Evolutionary conservation across 2,329 filamentous ascomycete species (phyloP).

Genomic region (Sporothrix mexicana): DNA sequence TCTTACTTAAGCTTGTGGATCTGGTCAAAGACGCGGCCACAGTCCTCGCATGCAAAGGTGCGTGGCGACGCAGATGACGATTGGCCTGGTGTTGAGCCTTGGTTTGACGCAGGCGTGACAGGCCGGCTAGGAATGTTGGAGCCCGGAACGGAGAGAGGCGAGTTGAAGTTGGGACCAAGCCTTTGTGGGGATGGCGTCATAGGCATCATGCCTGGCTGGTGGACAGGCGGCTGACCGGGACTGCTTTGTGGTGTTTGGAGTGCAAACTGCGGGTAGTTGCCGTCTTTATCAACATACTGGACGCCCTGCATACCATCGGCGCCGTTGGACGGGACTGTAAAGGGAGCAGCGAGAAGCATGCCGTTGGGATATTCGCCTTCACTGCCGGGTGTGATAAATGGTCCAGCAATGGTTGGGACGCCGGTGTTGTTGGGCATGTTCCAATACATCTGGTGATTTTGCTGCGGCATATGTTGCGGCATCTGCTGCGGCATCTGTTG

Average conservation of each 20-base stretch:
- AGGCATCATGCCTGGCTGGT: constrained; percentile 43
- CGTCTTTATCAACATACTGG: constrained; percentile 30
- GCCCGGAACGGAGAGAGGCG: constrained; percentile 47
- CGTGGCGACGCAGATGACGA: constrained; percentile 44
- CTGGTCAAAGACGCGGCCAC: constrained; percentile 59
- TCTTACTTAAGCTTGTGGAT: constrained; percentile 64
- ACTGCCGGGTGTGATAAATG: constrained; percentile 27
- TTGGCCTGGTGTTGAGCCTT: constrained; percentile 35
- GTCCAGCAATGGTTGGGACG: constrained; percentile 27
- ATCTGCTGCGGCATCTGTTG: constrained; percentile 2
- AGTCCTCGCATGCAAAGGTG: constrained; percentile 50
- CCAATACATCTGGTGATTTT: constrained; percentile 19
- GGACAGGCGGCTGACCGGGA: constrained; percentile 22
- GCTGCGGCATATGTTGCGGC: background rate
- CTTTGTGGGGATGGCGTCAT: constrained; percentile 32
- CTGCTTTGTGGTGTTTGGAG: constrained; percentile 33
- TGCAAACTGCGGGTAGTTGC: background rate
- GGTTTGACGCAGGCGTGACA: constrained; percentile 49
- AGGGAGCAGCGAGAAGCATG: constrained; percentile 20
- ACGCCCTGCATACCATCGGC: constrained; percentile 8
- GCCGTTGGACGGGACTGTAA: background rate
- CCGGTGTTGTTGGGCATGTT: constrained; percentile 12
- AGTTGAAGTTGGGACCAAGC: constrained; percentile 53
- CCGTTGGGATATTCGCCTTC: constrained; percentile 18
- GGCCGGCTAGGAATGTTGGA: constrained; percentile 43